These are phyloP conservation scores for Amylocystis lapponica DNA, from an alignment of 768 basidiomycete genomes.

Conservation along the genomic window DNA sequence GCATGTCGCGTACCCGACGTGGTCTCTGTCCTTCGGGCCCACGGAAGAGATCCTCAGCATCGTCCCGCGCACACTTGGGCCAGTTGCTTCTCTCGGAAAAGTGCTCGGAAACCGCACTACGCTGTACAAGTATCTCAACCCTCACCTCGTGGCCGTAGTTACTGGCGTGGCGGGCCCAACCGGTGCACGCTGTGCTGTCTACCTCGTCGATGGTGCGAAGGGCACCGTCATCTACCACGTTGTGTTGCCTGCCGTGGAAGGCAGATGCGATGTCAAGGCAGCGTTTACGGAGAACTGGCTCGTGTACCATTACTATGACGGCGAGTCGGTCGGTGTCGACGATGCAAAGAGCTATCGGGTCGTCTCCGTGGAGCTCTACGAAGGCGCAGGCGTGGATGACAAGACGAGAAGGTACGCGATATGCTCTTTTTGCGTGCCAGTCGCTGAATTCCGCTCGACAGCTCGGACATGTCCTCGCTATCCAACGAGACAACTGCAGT, in stretches of 20 bases:
- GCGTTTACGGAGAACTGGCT: slow-evolving; percentile 87
- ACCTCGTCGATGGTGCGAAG: slow-evolving; percentile 75
- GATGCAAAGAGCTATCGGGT: slow-evolving; percentile 64
- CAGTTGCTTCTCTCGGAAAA: slow-evolving; percentile 74
- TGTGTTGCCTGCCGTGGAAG: slow-evolving; percentile 39
- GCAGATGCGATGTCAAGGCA: slow-evolving; percentile 60
- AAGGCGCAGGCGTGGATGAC: slow-evolving; percentile 61
- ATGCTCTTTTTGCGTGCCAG: not conserved
- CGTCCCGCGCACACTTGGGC: slow-evolving; percentile 39
- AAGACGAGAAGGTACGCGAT: slow-evolving; percentile 63
- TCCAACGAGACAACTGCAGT: slow-evolving; percentile 49
- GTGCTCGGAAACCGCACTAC: slow-evolving; percentile 86
- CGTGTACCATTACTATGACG: slow-evolving; percentile 81
- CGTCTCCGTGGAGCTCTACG: slow-evolving; percentile 86
- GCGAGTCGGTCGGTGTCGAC: slow-evolving; percentile 37
- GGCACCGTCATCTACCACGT: slow-evolving; percentile 71
- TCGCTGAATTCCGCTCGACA: slow-evolving; percentile 16
- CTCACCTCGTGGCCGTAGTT: slow-evolving; percentile 62
- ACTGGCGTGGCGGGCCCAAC: slow-evolving; percentile 35
- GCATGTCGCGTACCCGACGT: slow-evolving; percentile 54
- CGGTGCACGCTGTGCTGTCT: slow-evolving; percentile 48
- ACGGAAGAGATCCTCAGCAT: slow-evolving; percentile 55
- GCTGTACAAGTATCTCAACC: slow-evolving; percentile 92
- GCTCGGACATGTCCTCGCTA: slow-evolving; percentile 50
- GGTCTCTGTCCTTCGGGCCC: slow-evolving; percentile 53